phyloP scores from a whole-genome alignment of 306 rosid species.

The Heteromeles arbutifolia region DNA sequence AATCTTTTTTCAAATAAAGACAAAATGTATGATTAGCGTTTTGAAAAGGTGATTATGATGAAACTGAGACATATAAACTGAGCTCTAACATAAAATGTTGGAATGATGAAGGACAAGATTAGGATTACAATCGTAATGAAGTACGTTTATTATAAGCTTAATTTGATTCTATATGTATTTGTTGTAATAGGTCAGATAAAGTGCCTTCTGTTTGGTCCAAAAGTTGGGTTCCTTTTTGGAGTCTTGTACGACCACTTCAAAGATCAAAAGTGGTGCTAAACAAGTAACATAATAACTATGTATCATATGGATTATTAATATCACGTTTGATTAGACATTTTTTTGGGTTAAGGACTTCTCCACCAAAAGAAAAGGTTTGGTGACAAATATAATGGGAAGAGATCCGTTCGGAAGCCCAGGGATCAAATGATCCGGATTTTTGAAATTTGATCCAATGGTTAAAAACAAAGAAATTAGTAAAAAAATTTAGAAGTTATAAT shows the following conservation, averaged over 20 bases:
- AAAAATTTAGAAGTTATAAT: accelerated
- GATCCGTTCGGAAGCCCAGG: no score
- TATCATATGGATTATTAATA: background rate
- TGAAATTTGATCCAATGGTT: accelerated
- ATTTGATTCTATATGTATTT: background rate
- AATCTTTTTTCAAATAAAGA: background rate
- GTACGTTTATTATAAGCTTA: background rate
- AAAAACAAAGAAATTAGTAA: no score
- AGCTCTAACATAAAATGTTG: conserved; percentile 38
- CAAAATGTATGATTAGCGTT: conserved; percentile 16
- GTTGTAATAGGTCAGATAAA: conserved; percentile 25
- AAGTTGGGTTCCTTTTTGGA: conserved; percentile 27
- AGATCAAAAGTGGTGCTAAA: background rate
- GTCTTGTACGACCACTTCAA: conserved; percentile 7
- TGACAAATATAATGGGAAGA: no score
- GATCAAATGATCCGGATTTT: accelerated
- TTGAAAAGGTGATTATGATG: conserved; percentile 40
- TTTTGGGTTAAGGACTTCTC: background rate
- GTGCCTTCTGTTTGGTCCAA: conserved; percentile 38
- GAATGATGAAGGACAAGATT: conserved; percentile 47
- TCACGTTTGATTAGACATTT: conserved; percentile 43
- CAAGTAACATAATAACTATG: background rate
- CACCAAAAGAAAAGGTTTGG: background rate
- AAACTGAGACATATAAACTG: conserved; percentile 39
- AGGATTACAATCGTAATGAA: conserved; percentile 21